Evolutionary conservation across 2,329 filamentous ascomycete genomes (phyloP), one percentile per base, ranked within the genome.

Genomic region (Fusarium lyarnte): DNA sequence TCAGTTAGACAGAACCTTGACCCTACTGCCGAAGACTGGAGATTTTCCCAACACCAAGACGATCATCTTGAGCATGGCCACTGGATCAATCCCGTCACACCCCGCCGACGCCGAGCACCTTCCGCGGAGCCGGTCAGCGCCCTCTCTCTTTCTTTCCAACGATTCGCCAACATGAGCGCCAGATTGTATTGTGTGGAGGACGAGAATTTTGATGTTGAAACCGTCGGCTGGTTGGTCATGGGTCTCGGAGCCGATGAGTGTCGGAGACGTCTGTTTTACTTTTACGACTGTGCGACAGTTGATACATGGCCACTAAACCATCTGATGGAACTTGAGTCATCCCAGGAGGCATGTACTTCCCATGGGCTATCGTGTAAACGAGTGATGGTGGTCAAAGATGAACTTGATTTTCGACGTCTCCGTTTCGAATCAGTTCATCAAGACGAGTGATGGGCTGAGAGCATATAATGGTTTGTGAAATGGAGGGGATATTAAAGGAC

Each of bases 401-500:
- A 21, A 2, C 2, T 0, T n/a, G 21, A 7, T 9, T 17, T 2
- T 11, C 17, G 43, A 16, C 21, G 21, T 10, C 55, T 51, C 14
- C 33, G 29, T 5, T 58, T 58, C 17, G 8, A 12, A 1, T 7
- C 19, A 8, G n/a, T 49, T 7, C 16, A 29, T 19, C 10, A 14
- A 0, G 31, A 31, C 5, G 42, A 58, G 9, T 57, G 31, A 58
- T 19, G 7, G 10, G 7, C 3, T 35, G 49, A 2, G 1, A 10
- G 9, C 5, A 38, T 3, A 5, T 2, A 0, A n/a, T 8, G 4
- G 4, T 2, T 21, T n/a, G 9, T 29, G 19, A 13, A 12, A 38
- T 25, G 23, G 12, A 19, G 17, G 25, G 10, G n/a, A 5, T 7
- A 0, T 17, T 14, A 0, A 14, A 0, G 5, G 6, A 2, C 2